Evolutionary conservation across 306 rosid species (phyloP).

Genomic region (Trichosanthes cucumerina): DNA sequence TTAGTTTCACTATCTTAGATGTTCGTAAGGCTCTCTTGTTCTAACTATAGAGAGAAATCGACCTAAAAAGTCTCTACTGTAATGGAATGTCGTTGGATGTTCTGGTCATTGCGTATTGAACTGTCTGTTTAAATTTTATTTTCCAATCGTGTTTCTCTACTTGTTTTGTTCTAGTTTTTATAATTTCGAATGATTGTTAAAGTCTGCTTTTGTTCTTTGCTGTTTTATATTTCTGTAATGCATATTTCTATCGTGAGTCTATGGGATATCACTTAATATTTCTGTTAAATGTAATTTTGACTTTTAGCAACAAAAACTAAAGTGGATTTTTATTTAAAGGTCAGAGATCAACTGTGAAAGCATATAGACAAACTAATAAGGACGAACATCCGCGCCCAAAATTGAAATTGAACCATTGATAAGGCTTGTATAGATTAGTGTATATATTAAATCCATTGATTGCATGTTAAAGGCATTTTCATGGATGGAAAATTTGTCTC

Average conservation of each 20-base stretch:
- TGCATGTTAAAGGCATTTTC: not conserved
- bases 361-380: not conserved
- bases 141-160: not conserved
- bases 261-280: not conserved
- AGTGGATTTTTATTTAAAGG: not conserved
- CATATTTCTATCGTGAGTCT: not conserved
- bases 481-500: not conserved
- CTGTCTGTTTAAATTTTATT: not conserved
- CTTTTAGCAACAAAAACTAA: not conserved
- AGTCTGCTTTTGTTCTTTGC: not conserved
- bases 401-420: not conserved
- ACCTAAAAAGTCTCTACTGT: not conserved
- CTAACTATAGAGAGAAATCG: not conserved
- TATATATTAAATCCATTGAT: not conserved
- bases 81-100: not conserved
- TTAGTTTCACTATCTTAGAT: not conserved
- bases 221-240: not conserved
- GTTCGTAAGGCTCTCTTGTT: not conserved
- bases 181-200: not conserved
- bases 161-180: not conserved
- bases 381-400: not conserved
- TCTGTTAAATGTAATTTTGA: not conserved
- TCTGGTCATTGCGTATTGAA: not conserved
- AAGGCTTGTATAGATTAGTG: not conserved
- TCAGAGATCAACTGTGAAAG: not conserved